These are phyloP conservation scores for Ophiostoma piceae DNA, from an alignment of 2,329 filamentous ascomycete genomes.

Conservation along the genomic window DNA sequence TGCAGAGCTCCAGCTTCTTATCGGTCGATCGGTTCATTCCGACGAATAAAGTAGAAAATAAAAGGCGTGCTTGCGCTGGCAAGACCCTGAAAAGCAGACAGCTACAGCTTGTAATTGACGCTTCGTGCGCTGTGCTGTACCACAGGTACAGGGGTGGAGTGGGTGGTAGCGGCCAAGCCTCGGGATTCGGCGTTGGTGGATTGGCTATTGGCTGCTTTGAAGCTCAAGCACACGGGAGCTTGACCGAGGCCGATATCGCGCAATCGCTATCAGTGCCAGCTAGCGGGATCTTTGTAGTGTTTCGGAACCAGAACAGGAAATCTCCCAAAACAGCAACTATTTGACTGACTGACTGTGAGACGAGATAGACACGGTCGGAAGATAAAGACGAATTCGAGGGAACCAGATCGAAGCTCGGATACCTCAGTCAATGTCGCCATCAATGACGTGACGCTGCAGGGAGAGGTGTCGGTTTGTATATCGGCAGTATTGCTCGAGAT, in stretches of 20 bases:
- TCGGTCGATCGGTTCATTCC: neutral
- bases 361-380: neutral
- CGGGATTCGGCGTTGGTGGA: conserved; percentile 10
- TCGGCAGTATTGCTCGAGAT: neutral
- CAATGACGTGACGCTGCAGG: neutral
- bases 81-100: neutral
- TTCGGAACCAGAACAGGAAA: neutral
- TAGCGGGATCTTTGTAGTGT: neutral
- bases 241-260: conserved; percentile 7
- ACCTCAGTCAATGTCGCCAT: neutral
- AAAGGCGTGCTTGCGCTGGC: neutral
- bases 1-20: neutral
- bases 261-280: neutral
- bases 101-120: neutral
- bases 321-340: conserved; percentile 10
- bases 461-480: neutral
- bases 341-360: neutral
- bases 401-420: neutral
- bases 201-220: neutral
- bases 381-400: neutral
- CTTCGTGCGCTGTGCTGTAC: neutral
- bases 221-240: neutral
- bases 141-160: neutral
- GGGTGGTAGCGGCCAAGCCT: neutral
- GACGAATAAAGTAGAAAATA: neutral